Percentiles rank a stretch among this genome's conserved stretches.
These are phyloP conservation scores for Syzygium jambos DNA, from an alignment of 345 rosid genomes.

Conservation along the genomic window DNA sequence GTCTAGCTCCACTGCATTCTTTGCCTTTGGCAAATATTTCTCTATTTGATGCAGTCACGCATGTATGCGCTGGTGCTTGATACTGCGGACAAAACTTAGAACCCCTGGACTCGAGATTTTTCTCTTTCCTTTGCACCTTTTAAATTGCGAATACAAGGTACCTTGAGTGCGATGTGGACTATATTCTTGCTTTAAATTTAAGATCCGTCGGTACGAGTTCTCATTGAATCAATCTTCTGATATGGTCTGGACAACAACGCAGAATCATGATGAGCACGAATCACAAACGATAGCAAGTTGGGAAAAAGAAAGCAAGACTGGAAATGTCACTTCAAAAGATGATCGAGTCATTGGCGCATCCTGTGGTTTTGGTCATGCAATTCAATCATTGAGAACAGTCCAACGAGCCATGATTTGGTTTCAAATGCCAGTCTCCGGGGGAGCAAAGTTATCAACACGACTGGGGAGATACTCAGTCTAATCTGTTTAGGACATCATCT, in stretches of 20 bases:
- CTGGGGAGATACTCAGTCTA: neutral
- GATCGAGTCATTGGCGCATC: too few species aligned
- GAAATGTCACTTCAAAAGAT: too few species aligned
- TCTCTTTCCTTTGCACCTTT: neutral
- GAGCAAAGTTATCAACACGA: too few species aligned
- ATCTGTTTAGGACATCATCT: neutral
- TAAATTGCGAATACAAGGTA: neutral
- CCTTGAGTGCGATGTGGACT: neutral
- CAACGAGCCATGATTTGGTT: too few species aligned
- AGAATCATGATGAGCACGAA: neutral
- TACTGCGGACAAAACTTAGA: neutral
- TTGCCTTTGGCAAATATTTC: neutral
- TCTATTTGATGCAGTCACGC: neutral
- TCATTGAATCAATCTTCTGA: neutral
- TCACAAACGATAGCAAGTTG: neutral
- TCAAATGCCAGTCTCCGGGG: too few species aligned
- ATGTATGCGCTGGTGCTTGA: neutral
- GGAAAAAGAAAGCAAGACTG: neutral
- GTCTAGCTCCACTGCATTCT: neutral
- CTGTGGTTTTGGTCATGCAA: too few species aligned
- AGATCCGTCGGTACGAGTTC: neutral
- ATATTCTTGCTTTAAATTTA: neutral
- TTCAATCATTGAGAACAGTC: too few species aligned
- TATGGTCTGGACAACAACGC: neutral
- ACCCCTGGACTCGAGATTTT: neutral